These are phyloP conservation scores for Coniochaeta hoffmannii DNA, from an alignment of 2,329 filamentous ascomycete species.

Conservation along the genomic window DNA sequence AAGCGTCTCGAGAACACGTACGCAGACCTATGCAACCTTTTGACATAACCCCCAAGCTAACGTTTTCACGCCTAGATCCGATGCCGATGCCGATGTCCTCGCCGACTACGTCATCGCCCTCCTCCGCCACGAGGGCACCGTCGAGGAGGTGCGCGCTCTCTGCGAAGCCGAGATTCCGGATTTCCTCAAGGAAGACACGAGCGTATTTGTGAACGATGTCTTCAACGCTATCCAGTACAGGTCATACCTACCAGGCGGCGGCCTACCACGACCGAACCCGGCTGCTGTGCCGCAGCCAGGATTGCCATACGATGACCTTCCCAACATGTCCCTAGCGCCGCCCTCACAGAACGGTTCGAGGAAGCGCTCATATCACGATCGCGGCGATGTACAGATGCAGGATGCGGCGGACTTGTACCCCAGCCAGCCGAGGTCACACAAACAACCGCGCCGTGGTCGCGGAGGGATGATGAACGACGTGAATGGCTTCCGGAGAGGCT, in stretches of 20 bases:
- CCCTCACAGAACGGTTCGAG: conserved; percentile 19
- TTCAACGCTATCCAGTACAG: conserved; percentile 58
- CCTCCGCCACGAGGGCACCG: conserved; percentile 60
- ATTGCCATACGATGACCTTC: conserved; percentile 13
- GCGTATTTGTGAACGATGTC: conserved; percentile 62
- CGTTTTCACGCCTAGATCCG: conserved; percentile 44
- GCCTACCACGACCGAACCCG: conserved; percentile 28
- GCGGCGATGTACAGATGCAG: conserved; percentile 30
- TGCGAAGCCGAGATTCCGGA: conserved; percentile 68
- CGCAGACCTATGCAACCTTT: conserved; percentile 20
- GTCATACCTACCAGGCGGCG: conserved; percentile 48
- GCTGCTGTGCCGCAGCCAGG: conserved; percentile 8
- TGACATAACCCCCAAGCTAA: background rate
- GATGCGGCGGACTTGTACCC: conserved; percentile 4
- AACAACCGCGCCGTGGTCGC: conserved; percentile 49
- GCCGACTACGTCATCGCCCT: conserved; percentile 80
- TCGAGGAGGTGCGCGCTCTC: conserved; percentile 55
- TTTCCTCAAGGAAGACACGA: conserved; percentile 62
- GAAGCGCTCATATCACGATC: conserved; percentile 52
- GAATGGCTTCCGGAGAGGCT: background rate
- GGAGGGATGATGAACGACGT: conserved; percentile 13
- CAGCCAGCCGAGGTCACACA: conserved; percentile 40
- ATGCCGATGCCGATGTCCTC: conserved; percentile 74
- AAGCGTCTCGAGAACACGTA: conserved; percentile 70
- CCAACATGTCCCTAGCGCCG: conserved; percentile 3